Percentiles rank a stretch among this genome's conserved stretches.
These are phyloP conservation scores for Hypocrella siamensis DNA, from an alignment of 2,329 filamentous ascomycete genomes.

Conservation along the genomic window DNA sequence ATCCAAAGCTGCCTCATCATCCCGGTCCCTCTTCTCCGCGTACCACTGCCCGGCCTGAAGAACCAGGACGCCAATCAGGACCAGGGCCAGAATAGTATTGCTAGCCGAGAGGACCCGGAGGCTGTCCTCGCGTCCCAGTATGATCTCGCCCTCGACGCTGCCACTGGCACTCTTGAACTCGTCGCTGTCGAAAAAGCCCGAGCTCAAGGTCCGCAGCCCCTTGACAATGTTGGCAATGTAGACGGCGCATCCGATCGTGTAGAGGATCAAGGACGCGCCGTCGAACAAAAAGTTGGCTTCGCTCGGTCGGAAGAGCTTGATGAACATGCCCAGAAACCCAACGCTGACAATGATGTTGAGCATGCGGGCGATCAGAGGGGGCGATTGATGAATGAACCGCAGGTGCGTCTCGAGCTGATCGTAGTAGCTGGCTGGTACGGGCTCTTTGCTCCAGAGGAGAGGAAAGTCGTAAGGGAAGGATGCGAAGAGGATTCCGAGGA, in stretches of 20 bases:
- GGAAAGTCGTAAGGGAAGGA: slow-evolving; percentile 92
- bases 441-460: slow-evolving; percentile 62
- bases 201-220: slow-evolving; percentile 70
- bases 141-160: slow-evolving; percentile 41
- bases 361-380: slow-evolving; percentile 81
- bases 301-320: slow-evolving; percentile 86
- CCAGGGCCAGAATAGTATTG: slow-evolving; percentile 89
- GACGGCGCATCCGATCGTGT: slow-evolving; percentile 76
- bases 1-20: slow-evolving; percentile 56
- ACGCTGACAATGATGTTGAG: slow-evolving; percentile 86
- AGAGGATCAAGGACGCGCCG: slow-evolving; percentile 65
- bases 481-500: slow-evolving; percentile 94
- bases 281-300: slow-evolving; percentile 95
- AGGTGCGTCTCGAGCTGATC: slow-evolving; percentile 80
- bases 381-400: slow-evolving; percentile 78
- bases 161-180: slow-evolving; percentile 23
- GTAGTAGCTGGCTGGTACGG: slow-evolving; percentile 53
- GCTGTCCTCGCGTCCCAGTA: slow-evolving; percentile 73
- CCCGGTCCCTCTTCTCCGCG: slow-evolving; percentile 80
- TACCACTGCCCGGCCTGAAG: slow-evolving; percentile 98
- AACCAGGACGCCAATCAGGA: slow-evolving; percentile 80
- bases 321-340: slow-evolving; percentile 75
- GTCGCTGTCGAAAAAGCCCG: slow-evolving; percentile 42
- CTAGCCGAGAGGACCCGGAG: slow-evolving; percentile 82
- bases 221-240: slow-evolving; percentile 96